Conservation (phyloP, 352 stramenopile genomes). For the Phytophthora cactorum region DNA sequence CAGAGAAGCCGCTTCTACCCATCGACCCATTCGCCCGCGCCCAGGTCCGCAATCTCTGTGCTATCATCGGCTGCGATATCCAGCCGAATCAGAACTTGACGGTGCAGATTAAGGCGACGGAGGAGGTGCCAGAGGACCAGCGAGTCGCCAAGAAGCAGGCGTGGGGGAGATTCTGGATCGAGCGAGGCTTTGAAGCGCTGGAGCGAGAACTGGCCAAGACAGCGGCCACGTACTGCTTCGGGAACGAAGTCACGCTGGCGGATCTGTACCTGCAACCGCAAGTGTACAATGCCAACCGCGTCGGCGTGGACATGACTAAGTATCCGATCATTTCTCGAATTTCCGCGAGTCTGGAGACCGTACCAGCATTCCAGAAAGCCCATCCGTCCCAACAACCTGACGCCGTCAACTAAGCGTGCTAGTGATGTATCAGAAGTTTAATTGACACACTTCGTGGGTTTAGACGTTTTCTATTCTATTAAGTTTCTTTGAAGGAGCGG, state of each 20-base stretch:
- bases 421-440: constrained; percentile 4
- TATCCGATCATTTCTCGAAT: constrained; percentile 91
- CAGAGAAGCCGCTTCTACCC: constrained; percentile 77
- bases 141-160: constrained; percentile 45
- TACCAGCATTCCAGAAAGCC: constrained; percentile 84
- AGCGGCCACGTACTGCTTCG: constrained; percentile 72
- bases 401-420: constrained; percentile 26
- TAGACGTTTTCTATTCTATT: constrained; percentile 30
- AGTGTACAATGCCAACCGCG: constrained; percentile 92
- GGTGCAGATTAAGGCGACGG: constrained; percentile 61
- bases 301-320: constrained; percentile 88
- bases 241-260: constrained; percentile 84
- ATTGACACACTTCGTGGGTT: constrained; percentile 4
- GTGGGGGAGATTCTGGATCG: constrained; percentile 78
- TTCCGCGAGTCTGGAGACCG: constrained; percentile 56
- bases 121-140: constrained; percentile 59
- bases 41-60: constrained; percentile 86
- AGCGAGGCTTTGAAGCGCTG: constrained; percentile 85
- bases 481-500: constrained; percentile 30
- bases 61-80: constrained; percentile 92
- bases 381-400: constrained; percentile 88
- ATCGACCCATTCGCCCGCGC: constrained; percentile 68
- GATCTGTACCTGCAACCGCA: constrained; percentile 93
- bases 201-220: constrained; percentile 70
- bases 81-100: constrained; percentile 92